Conservation (phyloP, 2,329 filamentous ascomycete species). For the Ploettnerulaceae sp. region DNA sequence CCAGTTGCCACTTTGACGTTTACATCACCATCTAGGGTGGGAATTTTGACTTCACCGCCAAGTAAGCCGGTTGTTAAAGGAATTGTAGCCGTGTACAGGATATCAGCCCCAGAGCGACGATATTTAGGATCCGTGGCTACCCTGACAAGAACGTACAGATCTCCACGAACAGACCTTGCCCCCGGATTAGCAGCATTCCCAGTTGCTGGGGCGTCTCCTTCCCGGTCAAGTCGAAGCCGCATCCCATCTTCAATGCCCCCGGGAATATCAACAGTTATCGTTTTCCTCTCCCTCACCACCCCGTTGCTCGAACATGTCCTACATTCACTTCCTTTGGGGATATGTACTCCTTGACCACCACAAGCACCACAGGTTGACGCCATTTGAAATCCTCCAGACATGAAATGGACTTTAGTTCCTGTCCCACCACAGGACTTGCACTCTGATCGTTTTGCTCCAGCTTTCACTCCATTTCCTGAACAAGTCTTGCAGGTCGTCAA, state of each 20-base stretch:
- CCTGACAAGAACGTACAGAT: constrained; percentile 85
- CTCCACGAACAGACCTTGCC: constrained; percentile 66
- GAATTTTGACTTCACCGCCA: constrained; percentile 83
- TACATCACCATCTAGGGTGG: constrained; percentile 85
- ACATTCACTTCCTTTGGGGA: constrained; percentile 79
- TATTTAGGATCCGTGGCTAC: constrained; percentile 91
- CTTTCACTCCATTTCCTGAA: constrained; percentile 76
- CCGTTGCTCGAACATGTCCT: constrained; percentile 75
- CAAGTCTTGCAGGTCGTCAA: constrained; percentile 79
- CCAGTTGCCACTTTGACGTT: constrained; percentile 88
- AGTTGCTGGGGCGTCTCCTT: constrained; percentile 81
- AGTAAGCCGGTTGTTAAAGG: constrained; percentile 90
- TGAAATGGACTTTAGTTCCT: constrained; percentile 79
- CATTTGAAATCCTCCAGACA: constrained; percentile 95
- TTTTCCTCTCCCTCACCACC: constrained; percentile 76
- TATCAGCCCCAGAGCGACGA: constrained; percentile 79
- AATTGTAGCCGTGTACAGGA: constrained; percentile 86
- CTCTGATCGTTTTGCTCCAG: constrained; percentile 64
- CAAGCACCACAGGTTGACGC: constrained; percentile 81
- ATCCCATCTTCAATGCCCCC: constrained; percentile 96
- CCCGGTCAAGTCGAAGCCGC: constrained; percentile 77
- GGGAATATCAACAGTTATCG: constrained; percentile 85
- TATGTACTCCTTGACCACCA: constrained; percentile 69
- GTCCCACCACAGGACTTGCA: constrained; percentile 83
- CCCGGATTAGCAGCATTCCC: constrained; percentile 62